Evolutionary conservation across 768 basidiomycete species (phyloP), one percentile per base, ranked within the genome.

Genomic region (Tephrocybe sp.): DNA sequence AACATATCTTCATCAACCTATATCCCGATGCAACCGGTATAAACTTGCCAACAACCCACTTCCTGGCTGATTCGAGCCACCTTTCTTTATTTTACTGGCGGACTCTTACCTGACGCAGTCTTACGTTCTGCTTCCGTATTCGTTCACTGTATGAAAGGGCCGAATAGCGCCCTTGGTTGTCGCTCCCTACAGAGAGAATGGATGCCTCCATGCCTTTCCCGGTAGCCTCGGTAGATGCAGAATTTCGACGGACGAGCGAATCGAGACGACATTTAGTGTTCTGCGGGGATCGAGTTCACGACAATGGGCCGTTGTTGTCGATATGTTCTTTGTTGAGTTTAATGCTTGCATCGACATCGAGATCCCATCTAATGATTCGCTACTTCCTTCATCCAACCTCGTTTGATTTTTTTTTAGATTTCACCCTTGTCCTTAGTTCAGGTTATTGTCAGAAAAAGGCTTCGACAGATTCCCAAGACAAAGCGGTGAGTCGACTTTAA

Each of bases 1-100:
- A 4, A 40, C 18, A 26, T 34, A 36, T 46, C 21, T 44, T 15
- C 53, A 63, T 50, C 48, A 45, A 57, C 57, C 34, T 51, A 57
- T 69, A 67, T 70, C 63, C 68, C 70, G 68, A 62, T 58, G 55
- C 58, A 40, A 67, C 65, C 68, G 68, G 70, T 59, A 70, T 68
- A 73, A 68, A 68, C 69, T 61, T 66, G 60, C 56, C 64, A 61
- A 63, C 65, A 50, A 62, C 44, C 57, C 62, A 62, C 63, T 56
- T 57, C 63, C 62, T 37, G 18, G 28, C 20, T 36, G 37, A 33
- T 25, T 21, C 15, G 3, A 25, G 7, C 10, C 24, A 18, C 15
- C 40, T 15, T 23, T 20, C 39, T 17, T 41, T 14, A 6, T 11
- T 4, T 26, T 34, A 24, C 39, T 34, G 32, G 24, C 24, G 2